Percentiles rank a stretch among this genome's conserved stretches.
Conservation (phyloP, 169 alveolate genomes). For the Eimeria sp. region DNA sequence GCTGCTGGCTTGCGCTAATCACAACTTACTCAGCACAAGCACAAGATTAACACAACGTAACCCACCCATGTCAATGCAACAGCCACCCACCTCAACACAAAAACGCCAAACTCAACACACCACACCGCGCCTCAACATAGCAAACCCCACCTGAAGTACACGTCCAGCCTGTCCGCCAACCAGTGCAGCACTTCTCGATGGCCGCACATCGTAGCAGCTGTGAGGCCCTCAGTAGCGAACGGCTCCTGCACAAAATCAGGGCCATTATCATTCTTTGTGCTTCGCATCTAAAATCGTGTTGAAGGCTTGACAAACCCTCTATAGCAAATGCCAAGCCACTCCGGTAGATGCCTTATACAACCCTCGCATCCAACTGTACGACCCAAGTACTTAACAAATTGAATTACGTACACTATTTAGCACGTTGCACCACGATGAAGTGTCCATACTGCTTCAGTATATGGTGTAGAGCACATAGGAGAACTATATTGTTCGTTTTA, state of each 20-base stretch:
- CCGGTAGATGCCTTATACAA: not conserved
- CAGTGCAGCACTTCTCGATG: slow-evolving; percentile 77
- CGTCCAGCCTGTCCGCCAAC: slow-evolving; percentile 66
- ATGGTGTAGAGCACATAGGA: too few relatives aligned
- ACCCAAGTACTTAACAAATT: not conserved
- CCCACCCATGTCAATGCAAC: slow-evolving; percentile 12
- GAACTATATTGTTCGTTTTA: too few relatives aligned
- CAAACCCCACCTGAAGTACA: slow-evolving; percentile 58
- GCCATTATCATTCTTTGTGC: not conserved
- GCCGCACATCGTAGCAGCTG: slow-evolving; percentile 16
- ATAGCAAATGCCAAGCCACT: not conserved
- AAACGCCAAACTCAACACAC: too few relatives aligned
- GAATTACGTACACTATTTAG: not conserved
- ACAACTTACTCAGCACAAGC: not conserved
- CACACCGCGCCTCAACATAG: not conserved
- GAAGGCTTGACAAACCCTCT: not conserved
- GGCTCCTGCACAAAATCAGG: slow-evolving; percentile 24
- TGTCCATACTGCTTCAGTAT: too few relatives aligned
- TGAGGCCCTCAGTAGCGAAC: slow-evolving; percentile 43
- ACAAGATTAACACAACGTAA: too few relatives aligned
- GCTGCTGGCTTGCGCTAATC: not conserved
- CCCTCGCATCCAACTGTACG: not conserved
- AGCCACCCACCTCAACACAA: not conserved
- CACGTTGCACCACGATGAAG: not conserved
- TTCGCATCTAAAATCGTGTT: not conserved